Percentiles rank a stretch among this genome's conserved stretches.
Conservation (phyloP, 2,329 filamentous ascomycete species). For the Claviceps sp. region DNA sequence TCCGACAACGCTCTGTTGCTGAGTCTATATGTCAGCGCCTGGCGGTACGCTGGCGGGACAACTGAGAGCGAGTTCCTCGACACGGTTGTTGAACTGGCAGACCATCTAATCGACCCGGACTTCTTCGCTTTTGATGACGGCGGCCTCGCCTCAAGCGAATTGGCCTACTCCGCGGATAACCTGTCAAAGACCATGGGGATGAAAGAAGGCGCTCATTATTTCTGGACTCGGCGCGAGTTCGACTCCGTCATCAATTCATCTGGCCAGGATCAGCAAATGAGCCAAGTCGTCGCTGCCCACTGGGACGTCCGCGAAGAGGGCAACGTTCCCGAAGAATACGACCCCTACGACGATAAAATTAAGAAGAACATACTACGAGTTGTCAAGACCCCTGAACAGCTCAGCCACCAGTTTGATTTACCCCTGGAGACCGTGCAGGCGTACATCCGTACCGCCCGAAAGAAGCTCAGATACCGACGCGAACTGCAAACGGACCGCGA, state of each 20-base stretch:
- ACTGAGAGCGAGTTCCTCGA: constrained; percentile 60
- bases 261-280: constrained; percentile 37
- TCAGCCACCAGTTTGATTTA: constrained; percentile 64
- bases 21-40: constrained; percentile 74
- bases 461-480: constrained; percentile 57
- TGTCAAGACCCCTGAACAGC: constrained; percentile 49
- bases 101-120: constrained; percentile 65
- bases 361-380: constrained; percentile 82
- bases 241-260: constrained; percentile 48
- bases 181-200: constrained; percentile 65
- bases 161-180: constrained; percentile 65
- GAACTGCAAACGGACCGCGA: constrained; percentile 51
- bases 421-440: constrained; percentile 53
- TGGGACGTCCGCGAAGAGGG: constrained; percentile 77
- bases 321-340: constrained; percentile 70
- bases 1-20: constrained; percentile 85
- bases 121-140: constrained; percentile 48
- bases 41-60: constrained; percentile 40
- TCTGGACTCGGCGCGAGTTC: constrained; percentile 86
- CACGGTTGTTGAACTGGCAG: constrained; percentile 66
- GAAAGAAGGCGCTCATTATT: constrained; percentile 83
- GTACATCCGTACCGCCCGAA: constrained; percentile 52
- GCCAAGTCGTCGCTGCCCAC: constrained; percentile 64
- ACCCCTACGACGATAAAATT: constrained; percentile 87
- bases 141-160: constrained; percentile 78